phyloP scores from a whole-genome alignment of 768 basidiomycete genomes.

The Mycena chlorophos region DNA sequence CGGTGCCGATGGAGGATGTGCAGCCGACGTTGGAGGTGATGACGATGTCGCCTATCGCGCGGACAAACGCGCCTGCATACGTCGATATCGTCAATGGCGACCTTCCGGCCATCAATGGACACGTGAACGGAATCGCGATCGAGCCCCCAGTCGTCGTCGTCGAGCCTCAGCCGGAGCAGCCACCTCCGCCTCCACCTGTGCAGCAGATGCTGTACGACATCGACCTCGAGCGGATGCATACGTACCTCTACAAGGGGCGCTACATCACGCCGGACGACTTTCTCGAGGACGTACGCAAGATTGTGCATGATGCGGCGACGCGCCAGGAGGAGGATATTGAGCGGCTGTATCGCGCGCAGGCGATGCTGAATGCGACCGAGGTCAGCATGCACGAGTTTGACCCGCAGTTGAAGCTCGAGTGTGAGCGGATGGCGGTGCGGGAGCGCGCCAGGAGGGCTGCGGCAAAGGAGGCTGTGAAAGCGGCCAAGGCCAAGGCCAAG shows the following conservation, averaged over 20 bases:
- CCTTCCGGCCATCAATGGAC: slow-evolving; percentile 39
- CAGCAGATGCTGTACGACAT: slow-evolving; percentile 72
- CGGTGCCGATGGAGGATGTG: slow-evolving; percentile 27
- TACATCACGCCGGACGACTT: slow-evolving; percentile 90
- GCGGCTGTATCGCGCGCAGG: slow-evolving; percentile 76
- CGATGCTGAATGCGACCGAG: slow-evolving; percentile 84
- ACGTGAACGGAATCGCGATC: slow-evolving; percentile 42
- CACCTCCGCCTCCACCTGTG: slow-evolving; percentile 37
- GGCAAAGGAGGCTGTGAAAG: slow-evolving; percentile 57
- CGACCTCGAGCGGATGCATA: slow-evolving; percentile 90
- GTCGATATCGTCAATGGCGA: slow-evolving; percentile 45
- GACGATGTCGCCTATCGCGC: slow-evolving; percentile 39
- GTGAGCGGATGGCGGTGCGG: slow-evolving; percentile 80
- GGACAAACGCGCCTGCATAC: slow-evolving; percentile 40
- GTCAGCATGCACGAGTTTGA: slow-evolving; percentile 89
- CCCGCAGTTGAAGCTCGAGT: slow-evolving; percentile 73
- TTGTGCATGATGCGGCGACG: slow-evolving; percentile 71
- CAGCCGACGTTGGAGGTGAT: slow-evolving; percentile 36
- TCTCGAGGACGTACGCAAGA: slow-evolving; percentile 77
- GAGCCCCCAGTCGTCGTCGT: slow-evolving; percentile 30
- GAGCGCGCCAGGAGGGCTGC: slow-evolving; percentile 69
- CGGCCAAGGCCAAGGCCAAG: slow-evolving; percentile 48
- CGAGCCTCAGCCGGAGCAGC: no score
- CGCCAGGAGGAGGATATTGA: slow-evolving; percentile 67
- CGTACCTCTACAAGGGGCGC: slow-evolving; percentile 76